These are phyloP conservation scores for Blastomyces gilchristii DNA, from an alignment of 2,329 filamentous ascomycete species.

Conservation along the genomic window DNA sequence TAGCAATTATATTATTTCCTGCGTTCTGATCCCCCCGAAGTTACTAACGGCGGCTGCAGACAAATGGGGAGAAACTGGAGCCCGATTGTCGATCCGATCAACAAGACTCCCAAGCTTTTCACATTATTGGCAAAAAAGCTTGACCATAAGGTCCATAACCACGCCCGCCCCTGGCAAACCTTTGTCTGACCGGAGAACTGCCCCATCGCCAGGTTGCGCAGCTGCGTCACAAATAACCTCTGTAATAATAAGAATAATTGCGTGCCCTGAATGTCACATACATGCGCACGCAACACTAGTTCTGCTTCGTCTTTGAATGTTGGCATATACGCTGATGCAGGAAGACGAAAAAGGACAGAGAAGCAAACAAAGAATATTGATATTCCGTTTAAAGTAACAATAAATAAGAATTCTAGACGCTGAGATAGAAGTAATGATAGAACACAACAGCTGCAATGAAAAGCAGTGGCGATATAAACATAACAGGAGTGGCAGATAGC, in stretches of 20 bases:
- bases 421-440: neutral
- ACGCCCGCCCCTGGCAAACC: neutral
- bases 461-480: neutral
- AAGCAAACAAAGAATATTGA: neutral
- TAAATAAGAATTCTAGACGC: neutral
- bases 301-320: neutral
- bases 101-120: slow-evolving; percentile 8
- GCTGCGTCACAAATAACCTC: neutral
- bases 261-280: neutral
- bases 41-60: neutral
- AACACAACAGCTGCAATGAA: neutral
- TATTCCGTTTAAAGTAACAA: neutral
- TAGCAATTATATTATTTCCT: neutral
- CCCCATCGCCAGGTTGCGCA: neutral
- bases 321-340: neutral
- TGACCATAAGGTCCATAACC: slow-evolving; percentile 6
- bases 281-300: neutral
- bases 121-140: slow-evolving; percentile 11
- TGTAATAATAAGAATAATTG: neutral
- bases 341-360: neutral
- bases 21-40: neutral
- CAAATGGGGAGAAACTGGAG: neutral
- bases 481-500: neutral
- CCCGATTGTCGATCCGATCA: slow-evolving; percentile 6
- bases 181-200: neutral